Conservation (phyloP, 164 flowering plant genomes). For the Taxillus chinensis region DNA sequence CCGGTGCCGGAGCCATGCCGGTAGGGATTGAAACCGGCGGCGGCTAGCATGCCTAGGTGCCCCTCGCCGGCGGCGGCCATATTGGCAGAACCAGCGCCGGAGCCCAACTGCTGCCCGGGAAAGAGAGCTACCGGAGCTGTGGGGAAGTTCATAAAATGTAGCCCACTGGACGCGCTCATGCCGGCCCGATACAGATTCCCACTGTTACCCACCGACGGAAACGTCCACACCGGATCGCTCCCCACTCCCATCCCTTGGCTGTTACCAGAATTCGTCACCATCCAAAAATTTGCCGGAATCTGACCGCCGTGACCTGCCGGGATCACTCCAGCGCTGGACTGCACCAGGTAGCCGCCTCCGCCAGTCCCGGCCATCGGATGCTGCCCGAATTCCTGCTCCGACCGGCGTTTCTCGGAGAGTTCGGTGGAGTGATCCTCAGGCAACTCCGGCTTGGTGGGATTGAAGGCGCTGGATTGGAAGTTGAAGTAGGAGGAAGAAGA, state of each 20-base stretch:
- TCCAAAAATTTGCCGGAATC: conserved; percentile 75
- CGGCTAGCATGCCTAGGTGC: conserved; percentile 44
- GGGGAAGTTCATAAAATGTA: conserved; percentile 65
- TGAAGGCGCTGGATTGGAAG: conserved; percentile 21
- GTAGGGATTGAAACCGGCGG: conserved; percentile 46
- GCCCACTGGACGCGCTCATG: conserved; percentile 39
- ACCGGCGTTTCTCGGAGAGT: conserved; percentile 26
- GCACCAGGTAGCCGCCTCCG: conserved; percentile 57
- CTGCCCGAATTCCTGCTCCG: conserved; percentile 29
- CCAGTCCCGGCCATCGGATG: conserved; percentile 32
- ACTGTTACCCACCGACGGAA: conserved; percentile 34
- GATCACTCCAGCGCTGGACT: conserved; percentile 38
- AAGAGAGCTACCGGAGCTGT: conserved; percentile 31
- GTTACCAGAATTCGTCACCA: conserved; percentile 59
- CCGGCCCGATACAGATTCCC: conserved; percentile 34
- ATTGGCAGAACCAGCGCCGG: conserved; percentile 10
- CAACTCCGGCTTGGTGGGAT: conserved; percentile 31
- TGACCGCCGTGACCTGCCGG: conserved; percentile 44
- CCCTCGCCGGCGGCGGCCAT: conserved; percentile 24
- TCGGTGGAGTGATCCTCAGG: conserved; percentile 30
- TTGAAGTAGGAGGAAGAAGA: conserved; percentile 18
- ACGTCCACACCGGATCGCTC: conserved; percentile 47
- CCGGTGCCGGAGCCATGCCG: conserved; percentile 26
- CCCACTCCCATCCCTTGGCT: conserved; percentile 47
- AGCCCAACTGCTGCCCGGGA: conserved; percentile 52